These are phyloP conservation scores for Naganishia sp. DNA, from an alignment of 1,284 basidiomycete genomes.

Conservation along the genomic window DNA sequence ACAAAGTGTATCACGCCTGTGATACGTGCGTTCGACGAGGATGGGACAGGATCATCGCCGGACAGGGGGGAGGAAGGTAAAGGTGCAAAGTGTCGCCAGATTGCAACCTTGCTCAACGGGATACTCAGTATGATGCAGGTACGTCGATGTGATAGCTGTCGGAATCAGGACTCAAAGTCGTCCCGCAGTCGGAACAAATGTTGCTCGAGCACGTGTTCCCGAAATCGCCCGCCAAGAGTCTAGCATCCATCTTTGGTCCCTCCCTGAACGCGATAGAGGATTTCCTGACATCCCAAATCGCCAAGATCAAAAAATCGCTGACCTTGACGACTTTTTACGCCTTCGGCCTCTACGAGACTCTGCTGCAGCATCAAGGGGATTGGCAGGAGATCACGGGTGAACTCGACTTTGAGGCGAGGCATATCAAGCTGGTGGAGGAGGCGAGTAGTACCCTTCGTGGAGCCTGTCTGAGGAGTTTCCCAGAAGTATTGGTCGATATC, in stretches of 20 bases:
- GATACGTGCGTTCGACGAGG: conserved; percentile 46
- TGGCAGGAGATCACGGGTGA: conserved; percentile 43
- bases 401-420: conserved; percentile 35
- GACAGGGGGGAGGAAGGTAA: conserved; percentile 40
- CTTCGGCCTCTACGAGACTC: conserved; percentile 47
- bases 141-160: conserved; percentile 27
- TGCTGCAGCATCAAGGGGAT: conserved; percentile 37
- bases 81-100: conserved; percentile 42
- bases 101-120: conserved; percentile 43
- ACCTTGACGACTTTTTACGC: conserved; percentile 47
- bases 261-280: conserved; percentile 36
- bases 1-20: conserved; percentile 26
- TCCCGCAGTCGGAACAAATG: conserved; percentile 46
- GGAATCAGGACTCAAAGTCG: background rate
- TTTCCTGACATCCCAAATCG: conserved; percentile 41
- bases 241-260: conserved; percentile 39
- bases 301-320: conserved; percentile 46
- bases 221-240: conserved; percentile 39
- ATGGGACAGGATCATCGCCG: conserved; percentile 31
- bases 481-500: conserved; percentile 52
- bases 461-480: conserved; percentile 46
- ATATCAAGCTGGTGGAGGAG: conserved; percentile 13
- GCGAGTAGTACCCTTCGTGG: conserved; percentile 16
- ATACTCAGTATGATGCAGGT: conserved; percentile 46
- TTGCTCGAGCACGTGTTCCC: conserved; percentile 46